Evolutionary conservation across 2,329 filamentous ascomycete species (phyloP).

Genomic region (Exophiala sideris): DNA sequence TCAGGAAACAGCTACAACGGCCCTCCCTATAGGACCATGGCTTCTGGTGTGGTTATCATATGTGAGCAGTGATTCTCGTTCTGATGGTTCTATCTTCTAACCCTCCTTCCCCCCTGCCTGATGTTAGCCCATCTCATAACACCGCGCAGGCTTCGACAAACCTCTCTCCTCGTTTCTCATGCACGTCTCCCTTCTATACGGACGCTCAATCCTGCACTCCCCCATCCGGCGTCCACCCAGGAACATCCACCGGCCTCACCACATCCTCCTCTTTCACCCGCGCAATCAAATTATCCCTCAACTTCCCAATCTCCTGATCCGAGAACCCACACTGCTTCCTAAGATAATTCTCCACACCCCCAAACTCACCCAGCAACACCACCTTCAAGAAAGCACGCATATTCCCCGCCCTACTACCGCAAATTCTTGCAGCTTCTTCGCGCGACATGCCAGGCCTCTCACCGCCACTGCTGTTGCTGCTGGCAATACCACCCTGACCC

Average conservation of each 20-base stretch:
- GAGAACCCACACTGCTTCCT: constrained; percentile 23
- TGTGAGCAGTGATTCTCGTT: too few relatives aligned
- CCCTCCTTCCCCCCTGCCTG: too few relatives aligned
- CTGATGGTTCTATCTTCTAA: too few relatives aligned
- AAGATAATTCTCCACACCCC: constrained; percentile 26
- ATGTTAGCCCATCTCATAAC: too few relatives aligned
- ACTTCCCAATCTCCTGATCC: constrained; percentile 19
- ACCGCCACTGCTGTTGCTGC: not conserved
- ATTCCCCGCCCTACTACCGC: constrained; percentile 25
- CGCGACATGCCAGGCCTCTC: constrained; percentile 16
- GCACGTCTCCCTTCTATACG: not conserved
- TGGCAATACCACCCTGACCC: constrained; percentile 20
- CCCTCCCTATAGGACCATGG: too few relatives aligned
- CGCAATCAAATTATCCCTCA: constrained; percentile 21
- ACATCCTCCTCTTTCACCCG: constrained; percentile 20
- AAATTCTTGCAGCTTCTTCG: constrained; percentile 27
- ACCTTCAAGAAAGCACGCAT: constrained; percentile 25
- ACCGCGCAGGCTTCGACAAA: too few relatives aligned
- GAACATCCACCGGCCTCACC: constrained; percentile 9
- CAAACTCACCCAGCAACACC: constrained; percentile 27
- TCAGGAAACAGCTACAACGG: too few relatives aligned
- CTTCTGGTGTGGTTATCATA: too few relatives aligned
- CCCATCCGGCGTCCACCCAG: constrained; percentile 25
- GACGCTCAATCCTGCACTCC: constrained; percentile 17
- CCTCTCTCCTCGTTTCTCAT: not conserved